These are phyloP conservation scores for Emericellopsis cladophorae DNA, from an alignment of 2,329 filamentous ascomycete genomes.

Conservation along the genomic window DNA sequence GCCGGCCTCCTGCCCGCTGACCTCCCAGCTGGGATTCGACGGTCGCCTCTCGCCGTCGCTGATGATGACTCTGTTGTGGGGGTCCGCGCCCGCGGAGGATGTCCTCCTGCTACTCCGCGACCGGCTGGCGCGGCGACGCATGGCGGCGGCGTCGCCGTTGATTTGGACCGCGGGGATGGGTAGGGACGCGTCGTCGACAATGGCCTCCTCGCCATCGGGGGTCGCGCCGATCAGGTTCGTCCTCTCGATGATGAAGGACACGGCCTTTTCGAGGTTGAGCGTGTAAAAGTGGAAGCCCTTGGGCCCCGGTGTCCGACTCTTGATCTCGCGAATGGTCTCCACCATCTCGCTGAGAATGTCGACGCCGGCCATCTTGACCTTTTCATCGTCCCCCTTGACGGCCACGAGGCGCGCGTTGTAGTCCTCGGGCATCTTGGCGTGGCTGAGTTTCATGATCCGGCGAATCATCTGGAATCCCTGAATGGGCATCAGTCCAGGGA, in stretches of 20 bases:
- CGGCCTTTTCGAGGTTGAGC: conserved; percentile 88
- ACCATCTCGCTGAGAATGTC: conserved; percentile 79
- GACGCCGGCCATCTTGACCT: conserved; percentile 68
- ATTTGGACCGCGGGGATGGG: conserved; percentile 22
- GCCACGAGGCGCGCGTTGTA: conserved; percentile 59
- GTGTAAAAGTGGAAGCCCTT: conserved; percentile 96
- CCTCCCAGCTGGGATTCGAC: conserved; percentile 54
- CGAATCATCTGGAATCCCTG: conserved; percentile 96
- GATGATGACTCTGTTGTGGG: conserved; percentile 79
- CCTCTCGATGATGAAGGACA: conserved; percentile 82
- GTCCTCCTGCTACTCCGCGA: conserved; percentile 43
- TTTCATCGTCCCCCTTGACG: conserved; percentile 68
- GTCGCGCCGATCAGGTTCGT: conserved; percentile 66
- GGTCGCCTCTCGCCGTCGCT: conserved; percentile 35
- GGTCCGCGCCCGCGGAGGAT: conserved; percentile 72
- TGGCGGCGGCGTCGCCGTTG: conserved; percentile 27
- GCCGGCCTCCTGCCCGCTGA: conserved; percentile 63
- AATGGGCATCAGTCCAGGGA: conserved; percentile 93
- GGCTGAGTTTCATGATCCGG: conserved; percentile 85
- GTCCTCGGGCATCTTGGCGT: conserved; percentile 64
- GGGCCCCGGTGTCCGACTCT: conserved; percentile 42
- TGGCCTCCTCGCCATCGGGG: conserved; percentile 37
- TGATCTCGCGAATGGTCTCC: conserved; percentile 58
- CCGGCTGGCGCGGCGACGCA: conserved; percentile 16
- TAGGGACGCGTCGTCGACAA: conserved; percentile 34